Conservation (phyloP, 768 basidiomycete genomes). For the Suillus ampliporus region DNA sequence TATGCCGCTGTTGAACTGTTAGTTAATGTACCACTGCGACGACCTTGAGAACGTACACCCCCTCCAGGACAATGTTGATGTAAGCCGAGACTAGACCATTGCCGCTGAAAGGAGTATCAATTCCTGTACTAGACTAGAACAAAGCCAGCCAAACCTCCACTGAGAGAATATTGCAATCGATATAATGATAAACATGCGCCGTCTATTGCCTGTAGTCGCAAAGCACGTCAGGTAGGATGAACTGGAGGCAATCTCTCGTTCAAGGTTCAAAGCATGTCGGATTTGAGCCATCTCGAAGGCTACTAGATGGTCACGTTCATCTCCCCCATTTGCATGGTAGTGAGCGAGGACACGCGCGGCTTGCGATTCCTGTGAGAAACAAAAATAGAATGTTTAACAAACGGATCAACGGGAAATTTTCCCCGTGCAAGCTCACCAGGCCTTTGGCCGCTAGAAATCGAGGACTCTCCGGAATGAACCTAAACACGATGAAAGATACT, state of each 20-base stretch:
- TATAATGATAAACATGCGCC: slow-evolving; percentile 70
- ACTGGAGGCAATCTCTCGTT: slow-evolving; percentile 56
- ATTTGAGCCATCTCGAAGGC: slow-evolving; percentile 66
- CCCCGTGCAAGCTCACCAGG: slow-evolving; percentile 41
- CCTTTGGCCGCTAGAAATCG: slow-evolving; percentile 70
- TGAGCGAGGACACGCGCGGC: slow-evolving; percentile 68
- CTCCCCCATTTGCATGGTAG: slow-evolving; percentile 70
- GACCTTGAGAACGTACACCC: slow-evolving; percentile 39
- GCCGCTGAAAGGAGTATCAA: slow-evolving; percentile 44
- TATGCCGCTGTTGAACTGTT: slow-evolving; percentile 45
- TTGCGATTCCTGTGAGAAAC: slow-evolving; percentile 50
- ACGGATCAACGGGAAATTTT: not conserved
- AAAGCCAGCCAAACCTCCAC: slow-evolving; percentile 58
- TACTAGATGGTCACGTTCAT: slow-evolving; percentile 63
- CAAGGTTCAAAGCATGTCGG: slow-evolving; percentile 66
- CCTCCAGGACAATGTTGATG: slow-evolving; percentile 68
- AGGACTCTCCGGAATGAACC: slow-evolving; percentile 73
- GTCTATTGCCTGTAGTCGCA: slow-evolving; percentile 67
- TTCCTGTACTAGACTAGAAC: not conserved
- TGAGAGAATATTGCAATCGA: slow-evolving; percentile 75
- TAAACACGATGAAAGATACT: slow-evolving; percentile 24
- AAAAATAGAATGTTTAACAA: not conserved
- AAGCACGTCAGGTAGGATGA: slow-evolving; percentile 61
- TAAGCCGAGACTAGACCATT: slow-evolving; percentile 79
- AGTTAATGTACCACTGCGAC: not conserved